phyloP scores from a whole-genome alignment of 257 asterid species.

The Sherardia arvensis region DNA sequence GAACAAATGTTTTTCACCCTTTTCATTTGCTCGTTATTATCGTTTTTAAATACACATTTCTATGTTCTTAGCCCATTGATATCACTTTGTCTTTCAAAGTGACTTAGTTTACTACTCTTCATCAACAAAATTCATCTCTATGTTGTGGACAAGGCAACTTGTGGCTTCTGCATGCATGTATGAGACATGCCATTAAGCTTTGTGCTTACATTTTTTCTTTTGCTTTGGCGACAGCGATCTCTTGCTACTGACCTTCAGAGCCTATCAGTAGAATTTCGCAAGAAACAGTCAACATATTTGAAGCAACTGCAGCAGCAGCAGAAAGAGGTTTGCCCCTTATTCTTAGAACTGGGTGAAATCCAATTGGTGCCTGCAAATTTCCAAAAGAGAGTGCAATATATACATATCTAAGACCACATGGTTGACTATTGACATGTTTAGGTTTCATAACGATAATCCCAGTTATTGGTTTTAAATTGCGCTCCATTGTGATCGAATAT shows the following conservation, averaged over 20 bases:
- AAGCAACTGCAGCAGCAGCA: slow-evolving; percentile 30
- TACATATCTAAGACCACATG: not conserved
- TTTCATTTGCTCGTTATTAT: not conserved
- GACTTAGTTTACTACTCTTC: not conserved
- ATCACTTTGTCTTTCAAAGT: not conserved
- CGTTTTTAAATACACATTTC: not conserved
- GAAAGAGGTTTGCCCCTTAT: slow-evolving; percentile 24
- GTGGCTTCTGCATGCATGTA: not conserved
- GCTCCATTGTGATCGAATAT: too few relatives aligned
- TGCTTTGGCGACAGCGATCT: slow-evolving; percentile 22
- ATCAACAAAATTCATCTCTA: not conserved
- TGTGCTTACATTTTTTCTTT: slow-evolving; percentile 7
- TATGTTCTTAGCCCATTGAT: not conserved
- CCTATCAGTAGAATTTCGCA: slow-evolving; percentile 34
- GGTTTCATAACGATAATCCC: not conserved
- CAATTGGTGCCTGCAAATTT: not conserved
- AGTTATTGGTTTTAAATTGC: too few relatives aligned
- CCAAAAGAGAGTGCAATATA: not conserved
- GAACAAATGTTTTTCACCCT: not conserved
- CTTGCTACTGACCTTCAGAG: slow-evolving; percentile 38
- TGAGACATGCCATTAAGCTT: not conserved
- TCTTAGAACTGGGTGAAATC: not conserved
- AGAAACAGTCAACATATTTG: slow-evolving; percentile 32
- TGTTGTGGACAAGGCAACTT: not conserved
- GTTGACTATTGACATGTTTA: not conserved